A percentile compares a stretch with the other conserved stretches of the same genome.
Evolutionary conservation across 169 alveolate species (phyloP).

Genomic region (Plasmodium gonderi): DNA sequence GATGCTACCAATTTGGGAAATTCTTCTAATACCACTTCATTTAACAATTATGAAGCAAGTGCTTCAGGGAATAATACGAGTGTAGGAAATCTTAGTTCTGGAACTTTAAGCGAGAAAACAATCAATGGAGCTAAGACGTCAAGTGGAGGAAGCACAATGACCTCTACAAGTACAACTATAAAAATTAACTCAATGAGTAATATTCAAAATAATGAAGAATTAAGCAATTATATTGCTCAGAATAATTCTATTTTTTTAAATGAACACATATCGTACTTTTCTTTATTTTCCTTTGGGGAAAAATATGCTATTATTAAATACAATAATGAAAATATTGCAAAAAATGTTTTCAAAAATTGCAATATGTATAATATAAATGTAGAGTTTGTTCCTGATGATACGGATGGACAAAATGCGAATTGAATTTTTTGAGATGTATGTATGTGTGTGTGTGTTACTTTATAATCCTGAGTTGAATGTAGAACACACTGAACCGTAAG

Average conservation of each 20-base stretch:
- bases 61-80: not conserved
- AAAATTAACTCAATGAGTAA: constrained; percentile 28
- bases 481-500: no score
- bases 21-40: not conserved
- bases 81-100: not conserved
- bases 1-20: not conserved
- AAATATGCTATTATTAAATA: constrained; percentile 68
- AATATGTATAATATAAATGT: constrained; percentile 24
- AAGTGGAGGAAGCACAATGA: not conserved
- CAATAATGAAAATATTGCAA: constrained; percentile 31
- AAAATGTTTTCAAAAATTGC: constrained; percentile 49
- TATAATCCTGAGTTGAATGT: no score
- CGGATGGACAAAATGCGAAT: not conserved
- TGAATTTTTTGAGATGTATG: no score
- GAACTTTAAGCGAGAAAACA: not conserved
- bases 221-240: constrained; percentile 32
- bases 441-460: no score
- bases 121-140: no score
- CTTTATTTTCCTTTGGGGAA: constrained; percentile 62
- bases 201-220: constrained; percentile 51
- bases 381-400: constrained; percentile 69
- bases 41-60: not conserved
- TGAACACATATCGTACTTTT: constrained; percentile 55
- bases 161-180: constrained; percentile 25
- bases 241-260: constrained; percentile 68